These are phyloP conservation scores for Ceratobasidium sp. DNA, from an alignment of 1,284 basidiomycete species.

Conservation along the genomic window DNA sequence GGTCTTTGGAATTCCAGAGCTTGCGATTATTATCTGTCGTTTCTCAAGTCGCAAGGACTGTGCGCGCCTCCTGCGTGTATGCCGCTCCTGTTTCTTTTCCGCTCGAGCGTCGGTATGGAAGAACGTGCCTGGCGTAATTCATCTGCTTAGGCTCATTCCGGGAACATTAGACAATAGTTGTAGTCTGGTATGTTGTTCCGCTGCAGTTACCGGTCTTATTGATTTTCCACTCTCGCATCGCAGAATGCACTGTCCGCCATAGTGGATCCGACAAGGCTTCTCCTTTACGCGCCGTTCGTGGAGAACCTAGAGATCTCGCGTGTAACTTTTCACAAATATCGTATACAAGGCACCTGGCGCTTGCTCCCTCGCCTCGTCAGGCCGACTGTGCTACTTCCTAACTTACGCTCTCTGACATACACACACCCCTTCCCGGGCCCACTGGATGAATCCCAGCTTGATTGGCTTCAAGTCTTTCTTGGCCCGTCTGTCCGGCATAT, in stretches of 20 bases:
- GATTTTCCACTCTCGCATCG: background rate
- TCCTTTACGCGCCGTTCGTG: background rate
- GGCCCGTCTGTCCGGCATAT: background rate
- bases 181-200: background rate
- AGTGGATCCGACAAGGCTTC: background rate
- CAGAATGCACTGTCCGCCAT: background rate
- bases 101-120: background rate
- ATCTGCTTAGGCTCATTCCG: background rate
- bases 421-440: background rate
- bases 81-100: background rate
- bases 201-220: background rate
- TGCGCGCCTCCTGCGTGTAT: background rate
- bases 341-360: background rate
- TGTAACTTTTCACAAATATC: background rate
- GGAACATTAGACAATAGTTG: background rate
- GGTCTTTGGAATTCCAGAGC: no score
- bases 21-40: background rate
- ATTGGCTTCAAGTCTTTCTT: background rate
- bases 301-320: background rate
- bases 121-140: background rate
- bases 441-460: background rate
- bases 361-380: background rate
- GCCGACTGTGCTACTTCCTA: background rate
- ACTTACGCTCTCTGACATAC: background rate
- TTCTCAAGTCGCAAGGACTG: background rate